phyloP scores from a whole-genome alignment of 2,329 filamentous ascomycete species.

The Dendryphion nanum region DNA sequence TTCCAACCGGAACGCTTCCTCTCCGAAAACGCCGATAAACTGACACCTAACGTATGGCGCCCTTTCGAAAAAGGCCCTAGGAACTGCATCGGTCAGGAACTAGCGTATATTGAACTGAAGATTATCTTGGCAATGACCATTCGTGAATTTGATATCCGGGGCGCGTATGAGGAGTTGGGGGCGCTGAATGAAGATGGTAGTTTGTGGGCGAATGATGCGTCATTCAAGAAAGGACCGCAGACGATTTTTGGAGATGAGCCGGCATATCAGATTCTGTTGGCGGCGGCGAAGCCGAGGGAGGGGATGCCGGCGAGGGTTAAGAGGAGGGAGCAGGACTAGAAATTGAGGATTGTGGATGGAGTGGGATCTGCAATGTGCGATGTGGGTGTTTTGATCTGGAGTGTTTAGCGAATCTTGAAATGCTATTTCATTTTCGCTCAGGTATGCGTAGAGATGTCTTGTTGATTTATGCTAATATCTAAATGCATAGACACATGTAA shows the following conservation, averaged over 20 bases:
- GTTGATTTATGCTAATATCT: too few species aligned
- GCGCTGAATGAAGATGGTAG: slow-evolving; percentile 14
- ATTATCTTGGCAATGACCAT: slow-evolving; percentile 25
- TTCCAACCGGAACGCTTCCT: slow-evolving; percentile 25
- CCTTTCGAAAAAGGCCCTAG: slow-evolving; percentile 41
- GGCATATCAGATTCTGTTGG: slow-evolving; percentile 26
- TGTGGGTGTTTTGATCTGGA: too few species aligned
- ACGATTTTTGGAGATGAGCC: slow-evolving; percentile 17
- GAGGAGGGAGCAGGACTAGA: too few species aligned
- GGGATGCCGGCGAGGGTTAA: slow-evolving; percentile 23
- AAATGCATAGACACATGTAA: too few species aligned
- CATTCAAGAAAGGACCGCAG: slow-evolving; percentile 14
- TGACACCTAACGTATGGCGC: slow-evolving; percentile 21
- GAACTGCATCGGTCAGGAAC: slow-evolving; percentile 40
- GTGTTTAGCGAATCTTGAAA: too few species aligned
- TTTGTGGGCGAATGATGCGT: slow-evolving; percentile 16
- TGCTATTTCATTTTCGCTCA: too few species aligned
- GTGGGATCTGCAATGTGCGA: too few species aligned
- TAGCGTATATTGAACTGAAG: slow-evolving; percentile 40
- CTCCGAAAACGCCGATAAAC: slow-evolving; percentile 7
- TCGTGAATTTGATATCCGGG: slow-evolving; percentile 23
- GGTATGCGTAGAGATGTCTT: too few species aligned
- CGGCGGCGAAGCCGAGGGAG: slow-evolving; percentile 24
- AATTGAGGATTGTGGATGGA: too few species aligned
- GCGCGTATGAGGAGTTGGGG: slow-evolving; percentile 13